phyloP scores from a whole-genome alignment of 148 eudicot genomes.

The Vaccinium myrtillus region DNA sequence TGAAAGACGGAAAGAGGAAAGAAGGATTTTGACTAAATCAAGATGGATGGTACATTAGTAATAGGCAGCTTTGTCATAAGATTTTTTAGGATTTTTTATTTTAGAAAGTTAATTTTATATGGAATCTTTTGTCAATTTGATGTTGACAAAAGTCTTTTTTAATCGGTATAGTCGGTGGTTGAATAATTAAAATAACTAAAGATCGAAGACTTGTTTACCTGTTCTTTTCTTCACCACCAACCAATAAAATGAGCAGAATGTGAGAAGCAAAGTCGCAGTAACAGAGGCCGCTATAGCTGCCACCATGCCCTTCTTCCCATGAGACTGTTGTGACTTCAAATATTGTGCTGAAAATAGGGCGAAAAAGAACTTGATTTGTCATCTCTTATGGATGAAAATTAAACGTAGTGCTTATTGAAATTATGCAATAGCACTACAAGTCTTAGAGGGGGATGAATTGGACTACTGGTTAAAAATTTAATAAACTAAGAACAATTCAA shows the following conservation, averaged over 20 bases:
- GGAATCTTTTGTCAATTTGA: no score
- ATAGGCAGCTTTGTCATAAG: not conserved
- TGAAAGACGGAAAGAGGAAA: not conserved
- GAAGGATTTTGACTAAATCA: not conserved
- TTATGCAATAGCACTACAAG: no score
- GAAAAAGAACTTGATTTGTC: not conserved
- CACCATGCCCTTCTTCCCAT: not conserved
- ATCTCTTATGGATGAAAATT: not conserved
- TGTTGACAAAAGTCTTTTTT: no score
- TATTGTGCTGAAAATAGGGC: not conserved
- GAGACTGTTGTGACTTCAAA: not conserved
- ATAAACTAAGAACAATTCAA: no score
- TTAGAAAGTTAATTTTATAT: no score
- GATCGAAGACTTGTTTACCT: conserved; percentile 24
- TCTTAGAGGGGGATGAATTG: no score
- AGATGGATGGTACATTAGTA: not conserved
- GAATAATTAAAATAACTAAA: no score
- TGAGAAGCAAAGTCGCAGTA: conserved; percentile 19
- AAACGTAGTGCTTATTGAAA: no score
- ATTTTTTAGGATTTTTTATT: no score
- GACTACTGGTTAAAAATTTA: no score
- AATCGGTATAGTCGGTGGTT: no score
- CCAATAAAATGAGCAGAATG: conserved; percentile 17
- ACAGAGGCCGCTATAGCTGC: conserved; percentile 16
- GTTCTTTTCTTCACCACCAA: conserved; percentile 30